phyloP scores from a whole-genome alignment of 345 rosid species.

The Corchorus olitorius region DNA sequence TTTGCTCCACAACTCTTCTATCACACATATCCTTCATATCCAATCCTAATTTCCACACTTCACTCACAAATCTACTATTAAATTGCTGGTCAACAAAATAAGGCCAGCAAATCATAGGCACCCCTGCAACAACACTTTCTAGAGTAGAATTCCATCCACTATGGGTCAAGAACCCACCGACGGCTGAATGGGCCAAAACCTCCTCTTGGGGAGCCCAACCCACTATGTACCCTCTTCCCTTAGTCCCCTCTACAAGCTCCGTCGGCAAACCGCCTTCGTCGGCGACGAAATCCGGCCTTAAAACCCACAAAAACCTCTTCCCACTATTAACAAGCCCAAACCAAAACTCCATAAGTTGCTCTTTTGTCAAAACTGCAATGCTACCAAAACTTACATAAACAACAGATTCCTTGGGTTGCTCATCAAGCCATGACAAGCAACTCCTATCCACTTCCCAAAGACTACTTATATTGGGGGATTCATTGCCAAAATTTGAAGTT shows the following conservation, averaged over 20 bases:
- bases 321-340: slow-evolving; percentile 42
- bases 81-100: slow-evolving; percentile 55
- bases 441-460: slow-evolving; percentile 41
- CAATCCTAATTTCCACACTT: slow-evolving; percentile 65
- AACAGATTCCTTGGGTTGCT: slow-evolving; percentile 36
- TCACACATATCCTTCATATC: slow-evolving; percentile 69
- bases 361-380: slow-evolving; percentile 19
- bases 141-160: slow-evolving; percentile 83
- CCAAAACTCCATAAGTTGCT: slow-evolving; percentile 53
- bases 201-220: slow-evolving; percentile 49
- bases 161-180: slow-evolving; percentile 67
- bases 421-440: slow-evolving; percentile 52
- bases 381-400: slow-evolving; percentile 59
- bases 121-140: slow-evolving; percentile 60
- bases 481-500: background rate
- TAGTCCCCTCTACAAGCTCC: slow-evolving; percentile 35
- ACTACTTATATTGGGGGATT: slow-evolving; percentile 18
- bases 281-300: slow-evolving; percentile 31
- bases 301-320: slow-evolving; percentile 53
- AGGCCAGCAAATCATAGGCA: slow-evolving; percentile 84
- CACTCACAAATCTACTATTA: slow-evolving; percentile 58
- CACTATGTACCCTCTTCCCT: slow-evolving; percentile 42
- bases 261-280: slow-evolving; percentile 2
- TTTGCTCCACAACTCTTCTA: slow-evolving; percentile 46
- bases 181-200: slow-evolving; percentile 50